Evolutionary conservation across 2,329 filamentous ascomycete species (phyloP), one percentile per base, ranked within the genome.

Genomic region (Paecilomyces fulvus): DNA sequence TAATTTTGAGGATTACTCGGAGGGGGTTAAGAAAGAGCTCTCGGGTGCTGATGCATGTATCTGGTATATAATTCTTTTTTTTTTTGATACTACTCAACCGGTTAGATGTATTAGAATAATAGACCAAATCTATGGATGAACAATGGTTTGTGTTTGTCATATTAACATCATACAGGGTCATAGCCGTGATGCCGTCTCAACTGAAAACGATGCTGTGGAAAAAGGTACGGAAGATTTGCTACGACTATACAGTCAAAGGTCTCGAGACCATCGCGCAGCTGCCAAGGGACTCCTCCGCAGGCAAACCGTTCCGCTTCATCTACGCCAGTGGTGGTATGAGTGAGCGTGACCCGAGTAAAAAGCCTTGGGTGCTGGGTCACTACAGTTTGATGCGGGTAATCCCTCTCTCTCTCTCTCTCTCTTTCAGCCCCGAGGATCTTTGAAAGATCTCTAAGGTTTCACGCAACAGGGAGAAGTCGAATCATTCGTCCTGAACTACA

Each of bases 371-470:
- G 54, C 37, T 28, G 60, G 52, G 52, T 8, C 67, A 79, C 46
- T 82, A 81, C 56, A 59, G 53, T 7, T 55, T 76, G 9, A 73
- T 82, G 73, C 65, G 80, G n/a, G 80, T 80, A 67, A 60, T 73
- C 64, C n/a, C 3, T 30, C 53, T 20, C 25, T n/a, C 12, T 31
- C 55, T 30, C 9, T 30, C 14, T 53, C 48, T 71, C 65, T 54
- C 73, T 66, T 57, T 75, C 76, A 64, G 78, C 72, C 3, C 64
- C 60, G 56, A 78, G 65, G 56, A 78, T 75, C 7, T n/a, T 37
- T 6, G 12, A 17, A 43, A n/a, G n/a, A 43, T 43, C 4, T 43
- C 37, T 43, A 43, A 43, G 3, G 4, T 9, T 8, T 20, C 20
- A 43, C 3, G 7, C 8, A 9, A 43, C 30, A 81, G 79, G 79